phyloP scores from a whole-genome alignment of 2,329 filamentous ascomycete species.

The Fusarium verticillioides region DNA sequence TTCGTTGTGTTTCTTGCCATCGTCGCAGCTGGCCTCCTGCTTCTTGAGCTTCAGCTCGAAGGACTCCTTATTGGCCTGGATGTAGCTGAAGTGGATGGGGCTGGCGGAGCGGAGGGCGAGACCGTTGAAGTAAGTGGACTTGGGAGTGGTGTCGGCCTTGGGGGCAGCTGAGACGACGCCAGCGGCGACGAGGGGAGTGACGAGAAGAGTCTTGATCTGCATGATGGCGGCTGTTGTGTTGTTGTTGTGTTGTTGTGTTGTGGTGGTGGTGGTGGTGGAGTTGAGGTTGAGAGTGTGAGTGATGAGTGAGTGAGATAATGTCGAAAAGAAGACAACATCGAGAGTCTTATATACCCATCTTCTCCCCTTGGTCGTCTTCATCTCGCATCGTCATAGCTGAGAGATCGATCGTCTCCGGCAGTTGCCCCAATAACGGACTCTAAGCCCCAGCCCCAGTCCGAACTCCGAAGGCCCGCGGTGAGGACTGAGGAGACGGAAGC shows the following conservation, averaged over 20 bases:
- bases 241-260: not conserved
- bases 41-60: conserved; percentile 57
- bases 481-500: not conserved
- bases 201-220: conserved; percentile 45
- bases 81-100: conserved; percentile 57
- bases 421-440: not conserved
- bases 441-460: not conserved
- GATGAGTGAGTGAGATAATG: conserved; percentile 4
- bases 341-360: conserved; percentile 28
- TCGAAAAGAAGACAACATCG: not conserved
- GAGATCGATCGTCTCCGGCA: conserved; percentile 1
- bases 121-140: conserved; percentile 57
- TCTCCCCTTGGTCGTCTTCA: not conserved
- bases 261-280: not conserved
- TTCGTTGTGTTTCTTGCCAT: conserved; percentile 33
- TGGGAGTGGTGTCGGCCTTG: conserved; percentile 24
- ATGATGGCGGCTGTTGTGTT: conserved; percentile 34
- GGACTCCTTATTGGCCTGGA: conserved; percentile 58
- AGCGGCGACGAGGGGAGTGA: conserved; percentile 42
- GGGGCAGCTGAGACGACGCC: conserved; percentile 47
- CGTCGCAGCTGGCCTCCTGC: conserved; percentile 62
- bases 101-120: conserved; percentile 62
- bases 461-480: not conserved
- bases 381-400: conserved; percentile 8
- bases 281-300: not conserved